These are phyloP conservation scores for Diplotaxis tenuifolia DNA, from an alignment of 345 rosid genomes.

Conservation along the genomic window DNA sequence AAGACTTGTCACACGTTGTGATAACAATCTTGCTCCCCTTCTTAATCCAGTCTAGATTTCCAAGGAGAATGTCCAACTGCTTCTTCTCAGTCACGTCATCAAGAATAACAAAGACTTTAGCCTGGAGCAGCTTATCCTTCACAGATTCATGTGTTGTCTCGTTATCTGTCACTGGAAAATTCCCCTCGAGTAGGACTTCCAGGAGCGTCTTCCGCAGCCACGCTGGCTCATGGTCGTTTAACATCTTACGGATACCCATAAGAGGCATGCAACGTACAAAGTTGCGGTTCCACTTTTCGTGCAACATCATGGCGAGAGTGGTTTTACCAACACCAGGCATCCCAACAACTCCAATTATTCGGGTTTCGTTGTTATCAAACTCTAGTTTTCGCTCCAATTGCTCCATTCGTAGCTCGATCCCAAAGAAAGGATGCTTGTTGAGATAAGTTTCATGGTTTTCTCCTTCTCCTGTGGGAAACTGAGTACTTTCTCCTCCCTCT, in stretches of 20 bases:
- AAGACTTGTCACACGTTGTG: neutral
- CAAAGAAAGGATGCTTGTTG: neutral
- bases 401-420: neutral
- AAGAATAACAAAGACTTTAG: neutral
- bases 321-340: constrained; percentile 23
- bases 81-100: constrained; percentile 8
- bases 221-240: neutral
- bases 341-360: constrained; percentile 24
- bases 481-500: neutral
- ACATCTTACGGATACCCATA: constrained; percentile 1
- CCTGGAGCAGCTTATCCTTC: neutral
- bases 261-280: constrained; percentile 1
- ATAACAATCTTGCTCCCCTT: constrained; percentile 4
- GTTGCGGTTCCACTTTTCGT: constrained; percentile 5
- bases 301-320: neutral
- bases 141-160: neutral
- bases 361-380: neutral
- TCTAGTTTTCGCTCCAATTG: neutral
- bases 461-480: neutral
- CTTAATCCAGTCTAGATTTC: neutral
- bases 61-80: neutral
- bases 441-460: neutral
- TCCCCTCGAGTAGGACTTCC: neutral
- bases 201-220: constrained; percentile 9
- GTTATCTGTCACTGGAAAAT: neutral